Base-by-base conservation (phyloP, 495 filamentous ascomycete species). In the Gamarada debralockiae region DNA sequence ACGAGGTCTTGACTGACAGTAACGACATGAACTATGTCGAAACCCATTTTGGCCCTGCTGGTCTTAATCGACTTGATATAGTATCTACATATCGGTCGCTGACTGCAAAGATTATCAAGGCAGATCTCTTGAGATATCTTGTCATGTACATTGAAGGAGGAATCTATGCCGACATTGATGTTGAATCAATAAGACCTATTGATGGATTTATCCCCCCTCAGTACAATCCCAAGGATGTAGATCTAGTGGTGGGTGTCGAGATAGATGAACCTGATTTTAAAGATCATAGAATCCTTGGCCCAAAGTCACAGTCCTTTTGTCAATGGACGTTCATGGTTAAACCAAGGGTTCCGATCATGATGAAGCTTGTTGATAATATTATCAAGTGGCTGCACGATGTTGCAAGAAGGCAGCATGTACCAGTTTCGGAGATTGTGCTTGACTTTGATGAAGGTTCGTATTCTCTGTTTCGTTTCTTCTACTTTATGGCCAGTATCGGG, bases 241-340 rank as follows among this genome's bases (percentile, higher is more conserved):
- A 80, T 44, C 76, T 85, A 73, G 72, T 87, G 13, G 65, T 87
- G 21, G 81, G 83, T 45, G 72, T 86, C 17, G 80, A 85, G 65
- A 82, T 84, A 49, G 83, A 86, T 62, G 73, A 83, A 65, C 79
- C 80, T 22, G 72, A 78, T 17, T 84, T 76, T 66, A 64, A 66
- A 36, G 70, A 84, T 63, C 79, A 85, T 65, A 67, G 75, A 25
- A 80, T 85, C 52, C 74, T 85, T 12, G 82, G 83, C 22, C 68
- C 71, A 42, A 84, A 84, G 60, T 82, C 73, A 14, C 64, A 71
- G 20, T 83, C 80, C 14, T 86, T 86, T 49, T 85, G 80, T 66
- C 82, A 86, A 56, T 86, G 83, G 82, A 84, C 82, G 12, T 81
- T 85, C 52, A 76, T 79, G 68, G 76, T 73, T 65, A 82, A 81